Conservation (phyloP, 2,329 filamentous ascomycete genomes). For the Scedosporium apiospermum region DNA sequence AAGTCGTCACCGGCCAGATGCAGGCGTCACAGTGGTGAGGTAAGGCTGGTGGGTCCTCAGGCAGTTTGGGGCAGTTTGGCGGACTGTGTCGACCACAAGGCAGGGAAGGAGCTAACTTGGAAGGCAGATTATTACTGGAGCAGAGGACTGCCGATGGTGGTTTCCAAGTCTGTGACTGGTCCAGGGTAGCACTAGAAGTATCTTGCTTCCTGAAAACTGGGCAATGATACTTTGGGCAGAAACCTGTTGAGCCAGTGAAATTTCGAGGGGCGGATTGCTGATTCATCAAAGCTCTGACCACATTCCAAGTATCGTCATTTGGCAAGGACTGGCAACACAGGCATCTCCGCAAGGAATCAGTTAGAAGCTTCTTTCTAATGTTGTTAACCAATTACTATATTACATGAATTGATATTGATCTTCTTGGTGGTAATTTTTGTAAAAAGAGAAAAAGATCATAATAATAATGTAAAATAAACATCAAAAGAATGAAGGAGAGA, state of each 20-base stretch:
- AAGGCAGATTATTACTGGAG: constrained; percentile 10
- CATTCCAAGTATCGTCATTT: not conserved
- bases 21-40: constrained; percentile 5
- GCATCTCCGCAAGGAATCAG: too few relatives aligned
- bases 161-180: not conserved
- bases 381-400: too few relatives aligned
- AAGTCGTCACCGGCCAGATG: constrained; percentile 5
- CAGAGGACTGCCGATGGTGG: not conserved
- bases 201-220: not conserved
- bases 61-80: constrained; percentile 9
- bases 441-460: too few relatives aligned
- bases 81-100: constrained; percentile 11
- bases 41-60: constrained; percentile 6
- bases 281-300: not conserved
- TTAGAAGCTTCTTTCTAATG: too few relatives aligned
- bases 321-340: not conserved
- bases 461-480: too few relatives aligned
- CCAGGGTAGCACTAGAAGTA: not conserved
- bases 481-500: too few relatives aligned
- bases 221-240: not conserved
- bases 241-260: not conserved
- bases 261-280: not conserved
- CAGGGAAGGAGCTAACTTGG: constrained; percentile 10
- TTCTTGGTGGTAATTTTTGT: too few relatives aligned
- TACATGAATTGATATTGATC: too few relatives aligned